Evolutionary conservation across 2,329 filamentous ascomycete genomes (phyloP), one percentile per base, ranked within the genome.

Genomic region (Pestalotiopsis sp.): DNA sequence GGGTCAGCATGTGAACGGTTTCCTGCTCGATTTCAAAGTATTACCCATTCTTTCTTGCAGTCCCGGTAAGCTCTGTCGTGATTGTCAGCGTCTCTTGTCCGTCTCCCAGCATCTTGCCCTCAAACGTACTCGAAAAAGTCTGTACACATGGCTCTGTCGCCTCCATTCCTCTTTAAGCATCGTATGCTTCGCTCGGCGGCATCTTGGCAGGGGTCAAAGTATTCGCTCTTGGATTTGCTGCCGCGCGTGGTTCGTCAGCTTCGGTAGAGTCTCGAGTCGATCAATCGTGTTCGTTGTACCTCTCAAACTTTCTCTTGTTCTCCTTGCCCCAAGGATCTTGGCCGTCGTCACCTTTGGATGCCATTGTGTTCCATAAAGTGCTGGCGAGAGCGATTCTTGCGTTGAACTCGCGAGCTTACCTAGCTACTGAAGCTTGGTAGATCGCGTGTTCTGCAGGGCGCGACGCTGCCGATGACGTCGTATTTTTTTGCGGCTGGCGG

Each of bases 141-240:
- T 72, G 87, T 86, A 78, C 96, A 99, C 92, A 98, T 92, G n/a
- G 91, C 85, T 73, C 91, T 88, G 78, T 98, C 94, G 14, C 93
- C 95, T 25, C 88, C 91, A 79, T 99, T 99, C 25, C 96, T 89
- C 78, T 94, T 91, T 77, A 99, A 83, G 77, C 96, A 99, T 79
- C 90, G 91, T 74, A 98, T 91, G 81, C 95, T 98, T 77, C 88
- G 88, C 73, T 92, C 85, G 7, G 96, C 95, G 4, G 94, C 94
- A 76, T 97, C 95, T 80, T 98, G 95, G 81, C 96, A 99, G 1
- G 96, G 96, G 76, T 99, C 96, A 79, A 93, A 94, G 82, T 92
- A 98, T 79, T 98, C 91, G 85, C 94, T 97, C 77, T 91, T 89
- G 67, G 86, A 87, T 85, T 98, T 98, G 74, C 95, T 97, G 76